phyloP scores from a whole-genome alignment of 2,329 filamentous ascomycete genomes.

The Corniculantispora saksenae region DNA sequence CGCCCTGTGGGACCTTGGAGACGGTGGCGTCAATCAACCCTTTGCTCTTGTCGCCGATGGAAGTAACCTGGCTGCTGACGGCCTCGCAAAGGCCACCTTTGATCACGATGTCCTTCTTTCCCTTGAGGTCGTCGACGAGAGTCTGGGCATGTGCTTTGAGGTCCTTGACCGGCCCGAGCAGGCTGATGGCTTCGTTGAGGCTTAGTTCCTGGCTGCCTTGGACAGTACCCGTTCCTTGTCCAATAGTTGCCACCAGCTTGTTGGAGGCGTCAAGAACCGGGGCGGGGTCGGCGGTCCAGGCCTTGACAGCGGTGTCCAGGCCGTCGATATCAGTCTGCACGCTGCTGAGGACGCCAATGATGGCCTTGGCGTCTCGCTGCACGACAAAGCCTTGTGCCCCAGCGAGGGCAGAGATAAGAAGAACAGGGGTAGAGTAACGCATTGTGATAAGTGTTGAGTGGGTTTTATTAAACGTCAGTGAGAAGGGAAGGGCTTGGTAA shows the following conservation, averaged over 20 bases:
- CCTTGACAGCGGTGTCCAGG: conserved; percentile 24
- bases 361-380: not conserved
- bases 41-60: conserved; percentile 8
- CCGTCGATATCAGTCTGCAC: conserved; percentile 22
- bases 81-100: not conserved
- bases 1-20: conserved; percentile 7
- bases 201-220: conserved; percentile 22
- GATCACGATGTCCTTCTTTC: not conserved
- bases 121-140: conserved; percentile 23
- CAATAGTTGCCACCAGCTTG: conserved; percentile 21
- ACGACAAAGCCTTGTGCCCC: not conserved
- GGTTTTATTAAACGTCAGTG: no score
- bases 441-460: no score
- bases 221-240: conserved; percentile 21
- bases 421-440: not conserved
- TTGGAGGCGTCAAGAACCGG: conserved; percentile 20
- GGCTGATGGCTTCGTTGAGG: conserved; percentile 23
- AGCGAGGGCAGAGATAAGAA: not conserved
- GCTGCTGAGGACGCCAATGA: conserved; percentile 20
- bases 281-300: conserved; percentile 23
- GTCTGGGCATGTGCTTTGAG: conserved; percentile 22
- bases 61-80: not conserved
- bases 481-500: no score
- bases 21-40: conserved; percentile 1
- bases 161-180: conserved; percentile 22